phyloP scores from a whole-genome alignment of 2,329 filamentous ascomycete genomes.

The Diaporthe humulicola region DNA sequence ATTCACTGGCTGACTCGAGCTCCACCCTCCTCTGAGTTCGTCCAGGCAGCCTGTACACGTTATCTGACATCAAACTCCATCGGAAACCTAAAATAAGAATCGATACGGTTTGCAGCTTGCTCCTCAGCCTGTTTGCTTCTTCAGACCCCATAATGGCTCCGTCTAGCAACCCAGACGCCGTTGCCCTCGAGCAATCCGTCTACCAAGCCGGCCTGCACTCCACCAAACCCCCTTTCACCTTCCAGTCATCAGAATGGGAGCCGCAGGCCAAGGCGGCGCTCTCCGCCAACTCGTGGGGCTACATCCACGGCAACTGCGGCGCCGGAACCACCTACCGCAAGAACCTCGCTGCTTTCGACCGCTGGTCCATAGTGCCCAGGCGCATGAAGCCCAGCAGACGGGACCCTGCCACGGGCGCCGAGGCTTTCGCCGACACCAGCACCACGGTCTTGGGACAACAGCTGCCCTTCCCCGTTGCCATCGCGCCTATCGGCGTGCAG shows the following conservation, averaged over 20 bases:
- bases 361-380: conserved; percentile 38
- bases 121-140: background rate
- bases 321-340: conserved; percentile 35
- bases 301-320: conserved; percentile 38
- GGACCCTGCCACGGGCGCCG: conserved; percentile 7
- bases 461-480: conserved; percentile 71
- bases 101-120: rapidly evolving
- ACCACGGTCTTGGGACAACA: conserved; percentile 67
- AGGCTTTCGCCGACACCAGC: conserved; percentile 47
- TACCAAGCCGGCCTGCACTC: conserved; percentile 36
- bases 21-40: background rate
- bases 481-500: conserved; percentile 75
- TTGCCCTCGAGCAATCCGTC: conserved; percentile 32
- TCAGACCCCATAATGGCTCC: background rate
- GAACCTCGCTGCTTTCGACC: conserved; percentile 38
- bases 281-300: conserved; percentile 40
- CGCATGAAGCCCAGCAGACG: conserved; percentile 27
- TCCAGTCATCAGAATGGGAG: conserved; percentile 37
- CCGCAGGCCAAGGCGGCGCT: conserved; percentile 33
- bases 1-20: background rate
- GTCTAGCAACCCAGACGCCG: conserved; percentile 22
- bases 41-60: background rate
- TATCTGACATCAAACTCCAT: background rate
- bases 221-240: conserved; percentile 36
- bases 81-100: background rate